phyloP scores from a whole-genome alignment of 31 red algal species.

The Asparagopsis taxiformis region DNA sequence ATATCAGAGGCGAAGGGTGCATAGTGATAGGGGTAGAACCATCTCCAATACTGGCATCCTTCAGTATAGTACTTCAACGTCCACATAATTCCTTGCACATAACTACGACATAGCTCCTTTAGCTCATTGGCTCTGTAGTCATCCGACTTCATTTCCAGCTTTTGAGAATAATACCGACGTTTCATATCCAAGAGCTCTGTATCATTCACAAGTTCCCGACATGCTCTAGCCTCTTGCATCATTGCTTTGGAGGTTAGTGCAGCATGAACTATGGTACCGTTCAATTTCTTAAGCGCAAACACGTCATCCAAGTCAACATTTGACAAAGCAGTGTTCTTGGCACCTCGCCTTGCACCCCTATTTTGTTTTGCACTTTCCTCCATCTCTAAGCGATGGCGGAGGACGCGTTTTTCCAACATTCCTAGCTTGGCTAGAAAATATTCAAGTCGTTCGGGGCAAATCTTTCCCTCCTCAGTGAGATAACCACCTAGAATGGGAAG shows the following conservation, averaged over 20 bases:
- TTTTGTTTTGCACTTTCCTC: slow-evolving; percentile 24
- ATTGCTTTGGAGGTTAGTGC: slow-evolving; percentile 7
- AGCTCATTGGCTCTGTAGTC: slow-evolving; percentile 9
- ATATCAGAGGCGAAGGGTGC: slow-evolving; percentile 93
- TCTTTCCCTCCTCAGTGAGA: slow-evolving; percentile 66
- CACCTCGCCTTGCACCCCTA: slow-evolving; percentile 9
- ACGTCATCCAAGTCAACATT: slow-evolving; percentile 58
- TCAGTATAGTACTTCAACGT: slow-evolving; percentile 90
- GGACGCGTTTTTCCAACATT: slow-evolving; percentile 71
- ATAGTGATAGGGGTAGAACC: slow-evolving; percentile 99
- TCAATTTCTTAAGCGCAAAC: slow-evolving; percentile 48
- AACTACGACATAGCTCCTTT: slow-evolving; percentile 32
- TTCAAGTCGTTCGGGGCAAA: slow-evolving; percentile 72
- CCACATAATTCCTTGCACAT: slow-evolving; percentile 91
- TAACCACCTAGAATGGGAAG: slow-evolving; percentile 87
- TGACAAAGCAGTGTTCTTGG: slow-evolving; percentile 14
- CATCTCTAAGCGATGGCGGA: slow-evolving; percentile 26
- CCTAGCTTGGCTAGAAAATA: slow-evolving; percentile 83
- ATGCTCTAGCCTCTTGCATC: slow-evolving; percentile 11
- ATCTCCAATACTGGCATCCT: slow-evolving; percentile 88
- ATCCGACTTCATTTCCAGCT: slow-evolving; percentile 47
- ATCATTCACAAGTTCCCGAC: neutral
- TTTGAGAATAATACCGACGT: slow-evolving; percentile 72
- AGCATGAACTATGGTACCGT: neutral
- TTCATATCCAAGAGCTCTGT: slow-evolving; percentile 46